Evolutionary conservation across 2,329 filamentous ascomycete species (phyloP), one percentile per base, ranked within the genome.

Genomic region (Akanthomyces lecanii): DNA sequence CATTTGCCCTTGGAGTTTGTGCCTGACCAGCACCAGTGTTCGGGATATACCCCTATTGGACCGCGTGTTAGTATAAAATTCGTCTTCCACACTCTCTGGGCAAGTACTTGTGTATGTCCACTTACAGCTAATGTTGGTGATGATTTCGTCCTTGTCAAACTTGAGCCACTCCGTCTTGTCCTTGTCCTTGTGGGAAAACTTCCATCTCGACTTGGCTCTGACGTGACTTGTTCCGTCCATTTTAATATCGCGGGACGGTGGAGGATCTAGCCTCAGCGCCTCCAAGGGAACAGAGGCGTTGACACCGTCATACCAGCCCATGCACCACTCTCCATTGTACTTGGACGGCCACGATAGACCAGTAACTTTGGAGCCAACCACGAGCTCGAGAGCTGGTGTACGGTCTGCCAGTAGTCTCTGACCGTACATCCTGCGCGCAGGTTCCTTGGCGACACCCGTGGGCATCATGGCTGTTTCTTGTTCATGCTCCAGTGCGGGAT

Each of bases 131-230:
- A 85, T 91, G 74, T 88, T 91, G 66, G 81, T 85, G 18, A 89
- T 88, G 3, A 81, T 78, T 66, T 90, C 88, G 23, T 85, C 85
- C 70, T 87, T 88, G 36, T 88, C 86, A 69, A 90, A 84, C 66
- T 76, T 79, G n/a, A 86, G 74, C 83, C 83, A 86, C 12, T 78
- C 71, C 33, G 76, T 76, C 25, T 70, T 71, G 14, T 70, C 66
- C 61, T 68, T 69, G 11, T 78, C 76, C 56, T 77, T 76, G 25
- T 76, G 76, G 55, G 76, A 74, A 73, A 83, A 85, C 70, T 78
- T 83, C 83, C 83, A 86, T 63, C 77, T 76, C 14, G 82, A 75
- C 47, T 78, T 76, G 11, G 81, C 83, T 54, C 77, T 77, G 47
- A 84, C 74, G 12, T 76, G 77, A 61, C 79, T 83, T 40, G 76